Evolutionary conservation across 345 rosid genomes (phyloP).

Genomic region (Physaria fendleri): DNA sequence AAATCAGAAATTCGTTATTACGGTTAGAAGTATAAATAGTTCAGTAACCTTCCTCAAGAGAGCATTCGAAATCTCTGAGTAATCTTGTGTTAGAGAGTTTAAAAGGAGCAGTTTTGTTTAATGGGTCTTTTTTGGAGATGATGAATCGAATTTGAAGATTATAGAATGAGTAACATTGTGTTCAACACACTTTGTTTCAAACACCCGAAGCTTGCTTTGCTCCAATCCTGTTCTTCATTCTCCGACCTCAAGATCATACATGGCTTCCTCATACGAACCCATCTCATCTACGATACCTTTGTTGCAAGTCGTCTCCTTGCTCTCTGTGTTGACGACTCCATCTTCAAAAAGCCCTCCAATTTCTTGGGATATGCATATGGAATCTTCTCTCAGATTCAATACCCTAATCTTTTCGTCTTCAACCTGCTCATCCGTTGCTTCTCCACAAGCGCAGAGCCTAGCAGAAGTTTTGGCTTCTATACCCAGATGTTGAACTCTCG

Average conservation of each 20-base stretch:
- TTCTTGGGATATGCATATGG: slow-evolving; percentile 37
- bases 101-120: slow-evolving; percentile 52
- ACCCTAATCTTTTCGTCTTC: slow-evolving; percentile 54
- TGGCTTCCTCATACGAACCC: slow-evolving; percentile 58
- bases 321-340: slow-evolving; percentile 30
- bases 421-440: slow-evolving; percentile 52
- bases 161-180: slow-evolving; percentile 38
- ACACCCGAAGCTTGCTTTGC: slow-evolving; percentile 49
- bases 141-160: slow-evolving; percentile 38
- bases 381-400: slow-evolving; percentile 45
- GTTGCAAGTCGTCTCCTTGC: slow-evolving; percentile 54
- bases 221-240: slow-evolving; percentile 47
- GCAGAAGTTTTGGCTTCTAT: slow-evolving; percentile 40
- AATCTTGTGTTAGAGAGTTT: slow-evolving; percentile 64
- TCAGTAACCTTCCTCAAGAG: neutral
- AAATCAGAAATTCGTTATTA: no score
- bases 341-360: slow-evolving; percentile 10
- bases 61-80: no score
- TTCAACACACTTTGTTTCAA: slow-evolving; percentile 40
- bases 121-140: slow-evolving; percentile 30
- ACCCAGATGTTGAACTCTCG: slow-evolving; percentile 31
- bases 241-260: slow-evolving; percentile 56
- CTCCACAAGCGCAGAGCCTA: slow-evolving; percentile 38
- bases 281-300: slow-evolving; percentile 46
- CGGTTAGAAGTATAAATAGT: no score